Percentiles rank a stretch among this genome's conserved stretches.
Conservation (phyloP, 768 basidiomycete species). For the Tricholoma matsutake region DNA sequence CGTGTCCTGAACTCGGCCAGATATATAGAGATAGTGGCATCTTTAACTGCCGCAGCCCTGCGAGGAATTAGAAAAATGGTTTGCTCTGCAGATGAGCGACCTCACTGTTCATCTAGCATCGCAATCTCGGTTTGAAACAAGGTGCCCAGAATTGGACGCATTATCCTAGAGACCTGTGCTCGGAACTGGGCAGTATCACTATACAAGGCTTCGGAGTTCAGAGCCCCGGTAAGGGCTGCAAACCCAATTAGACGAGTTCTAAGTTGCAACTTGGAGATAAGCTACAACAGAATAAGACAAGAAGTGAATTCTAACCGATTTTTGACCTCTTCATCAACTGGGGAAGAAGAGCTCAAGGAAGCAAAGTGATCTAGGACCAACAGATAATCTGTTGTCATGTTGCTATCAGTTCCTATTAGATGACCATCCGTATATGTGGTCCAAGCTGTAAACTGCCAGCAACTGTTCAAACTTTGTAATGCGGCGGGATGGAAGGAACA, state of each 20-base stretch:
- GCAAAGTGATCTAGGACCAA: constrained; percentile 65
- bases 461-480: not conserved
- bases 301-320: constrained; percentile 53
- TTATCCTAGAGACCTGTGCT: constrained; percentile 65
- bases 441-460: constrained; percentile 81
- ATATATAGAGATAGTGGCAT: constrained; percentile 72
- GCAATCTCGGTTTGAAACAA: constrained; percentile 60
- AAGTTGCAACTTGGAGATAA: constrained; percentile 5
- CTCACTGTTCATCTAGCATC: constrained; percentile 69
- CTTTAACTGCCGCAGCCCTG: constrained; percentile 63
- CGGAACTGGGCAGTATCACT: constrained; percentile 69
- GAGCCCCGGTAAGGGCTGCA: constrained; percentile 74
- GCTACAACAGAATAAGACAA: not conserved
- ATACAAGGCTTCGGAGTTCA: constrained; percentile 84
- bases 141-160: constrained; percentile 68
- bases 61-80: not conserved
- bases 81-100: constrained; percentile 7
- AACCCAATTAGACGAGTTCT: constrained; percentile 87
- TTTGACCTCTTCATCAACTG: constrained; percentile 63
- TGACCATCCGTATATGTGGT: constrained; percentile 88
- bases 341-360: constrained; percentile 48
- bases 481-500: constrained; percentile 28
- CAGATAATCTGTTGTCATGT: constrained; percentile 68
- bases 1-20: constrained; percentile 81
- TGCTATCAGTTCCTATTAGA: constrained; percentile 73